Base-by-base conservation (phyloP, 805 yeast genomes). In the Cephaloascus albidus region DNA sequence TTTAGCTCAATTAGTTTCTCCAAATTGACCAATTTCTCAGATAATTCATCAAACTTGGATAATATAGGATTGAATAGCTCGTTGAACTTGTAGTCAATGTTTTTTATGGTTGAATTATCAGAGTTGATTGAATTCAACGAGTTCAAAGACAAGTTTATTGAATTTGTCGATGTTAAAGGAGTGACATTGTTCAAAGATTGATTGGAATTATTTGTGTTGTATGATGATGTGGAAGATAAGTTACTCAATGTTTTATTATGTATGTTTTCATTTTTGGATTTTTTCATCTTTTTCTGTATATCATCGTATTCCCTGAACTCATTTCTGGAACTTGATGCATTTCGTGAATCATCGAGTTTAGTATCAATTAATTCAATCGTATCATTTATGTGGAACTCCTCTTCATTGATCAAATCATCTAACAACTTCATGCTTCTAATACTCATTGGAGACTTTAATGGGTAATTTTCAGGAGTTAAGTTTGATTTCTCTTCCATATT, bases 51-150 rank as follows among this genome's bases (percentile, higher is more conserved):
- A 43, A 66, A 61, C 40, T 71, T 72, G 18, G 67, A 66, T 37
- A 80, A 61, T 5, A 81, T 63, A 2, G 85, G 84, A 47, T 71
- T 61, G 55, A 78, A 81, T 53, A 78, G 62, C 18, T 68, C 70
- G 36, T 68, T 70, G 5, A 79, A 73, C 3, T 36, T 19, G 43
- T 37, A 12, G 44, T 38, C 28, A 23, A 23, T 23, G n/a, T n/a
- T n/a, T 23, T 23, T 23, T 6, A 23, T 23, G 12, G 28, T 23
- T 8, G 28, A 23, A 12, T 23, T 23, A 12, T 23, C 12, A 8
- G 28, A 23, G 12, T 23, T 23, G 6, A 28, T 26, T 37, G 8
- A 34, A n/a, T n/a, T n/a, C 20, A 17, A 23, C 3, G 49, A 45
- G 3, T 47, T 51, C 10, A 38, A 23, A 10, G 45, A 38, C 4